Percentiles rank a stretch among this genome's conserved stretches.
These are phyloP conservation scores for Mycena maculata DNA, from an alignment of 768 basidiomycete species.

Conservation along the genomic window DNA sequence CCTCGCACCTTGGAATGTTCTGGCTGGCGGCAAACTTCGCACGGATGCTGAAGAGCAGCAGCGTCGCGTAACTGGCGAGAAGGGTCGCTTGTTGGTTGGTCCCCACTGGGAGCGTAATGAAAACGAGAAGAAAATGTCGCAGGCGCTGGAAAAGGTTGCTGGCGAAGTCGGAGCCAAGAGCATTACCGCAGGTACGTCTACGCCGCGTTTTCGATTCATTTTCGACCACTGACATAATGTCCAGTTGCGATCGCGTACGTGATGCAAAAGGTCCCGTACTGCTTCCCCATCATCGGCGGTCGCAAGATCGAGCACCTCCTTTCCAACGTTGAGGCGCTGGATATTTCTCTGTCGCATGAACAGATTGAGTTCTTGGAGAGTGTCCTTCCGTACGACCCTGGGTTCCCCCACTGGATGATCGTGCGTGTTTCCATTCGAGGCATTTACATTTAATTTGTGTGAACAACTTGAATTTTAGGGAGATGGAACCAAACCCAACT, in stretches of 20 bases:
- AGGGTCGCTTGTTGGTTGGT: constrained; percentile 39
- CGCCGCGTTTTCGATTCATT: neutral
- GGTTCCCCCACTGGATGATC: constrained; percentile 14
- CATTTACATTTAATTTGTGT: neutral
- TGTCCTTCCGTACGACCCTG: constrained; percentile 26
- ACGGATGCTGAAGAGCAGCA: constrained; percentile 26
- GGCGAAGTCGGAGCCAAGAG: constrained; percentile 49
- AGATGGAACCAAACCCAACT: neutral
- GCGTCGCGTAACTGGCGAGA: constrained; percentile 45
- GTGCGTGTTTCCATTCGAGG: neutral
- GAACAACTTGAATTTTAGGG: neutral
- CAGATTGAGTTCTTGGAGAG: constrained; percentile 54
- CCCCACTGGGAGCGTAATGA: constrained; percentile 29
- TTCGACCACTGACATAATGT: neutral
- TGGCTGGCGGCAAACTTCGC: constrained; percentile 9
- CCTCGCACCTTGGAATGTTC: constrained; percentile 5
- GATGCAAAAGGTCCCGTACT: constrained; percentile 49
- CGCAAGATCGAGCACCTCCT: constrained; percentile 57
- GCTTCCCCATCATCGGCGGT: constrained; percentile 51
- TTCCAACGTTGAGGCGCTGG: constrained; percentile 57
- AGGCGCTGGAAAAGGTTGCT: constrained; percentile 52
- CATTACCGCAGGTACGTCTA: constrained; percentile 45
- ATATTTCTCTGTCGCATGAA: constrained; percentile 50
- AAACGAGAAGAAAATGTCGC: constrained; percentile 44
- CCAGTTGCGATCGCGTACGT: constrained; percentile 57